Conservation (phyloP, 768 basidiomycete genomes). For the Calocybe indica region DNA sequence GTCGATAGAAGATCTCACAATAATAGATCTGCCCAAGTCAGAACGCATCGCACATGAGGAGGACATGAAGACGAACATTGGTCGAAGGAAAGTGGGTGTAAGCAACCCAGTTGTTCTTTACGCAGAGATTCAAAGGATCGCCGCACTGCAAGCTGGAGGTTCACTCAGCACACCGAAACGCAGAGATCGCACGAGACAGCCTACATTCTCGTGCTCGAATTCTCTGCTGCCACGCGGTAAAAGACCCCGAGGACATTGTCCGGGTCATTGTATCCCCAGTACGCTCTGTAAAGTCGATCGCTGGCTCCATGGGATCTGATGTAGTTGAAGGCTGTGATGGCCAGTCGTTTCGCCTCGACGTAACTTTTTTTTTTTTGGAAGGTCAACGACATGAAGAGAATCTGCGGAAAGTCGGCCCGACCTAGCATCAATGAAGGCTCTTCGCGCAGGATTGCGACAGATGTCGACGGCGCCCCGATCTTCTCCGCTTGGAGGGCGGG, state of each 20-base stretch:
- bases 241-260: constrained; percentile 25
- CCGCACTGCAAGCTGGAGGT: constrained; percentile 29
- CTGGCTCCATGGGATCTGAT: constrained; percentile 26
- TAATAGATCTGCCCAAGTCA: constrained; percentile 29
- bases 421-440: constrained; percentile 32
- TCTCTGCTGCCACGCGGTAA: constrained; percentile 32
- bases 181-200: constrained; percentile 2
- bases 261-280: constrained; percentile 30
- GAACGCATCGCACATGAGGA: neutral
- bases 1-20: constrained; percentile 40
- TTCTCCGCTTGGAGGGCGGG: neutral
- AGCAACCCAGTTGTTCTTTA: constrained; percentile 29
- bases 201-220: constrained; percentile 28
- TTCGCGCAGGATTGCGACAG: constrained; percentile 26
- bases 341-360: constrained; percentile 19
- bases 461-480: constrained; percentile 21
- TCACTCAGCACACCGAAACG: neutral
- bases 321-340: constrained; percentile 18
- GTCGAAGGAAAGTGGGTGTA: constrained; percentile 38
- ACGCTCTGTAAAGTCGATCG: constrained; percentile 30
- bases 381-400: neutral
- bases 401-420: constrained; percentile 1
- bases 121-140: constrained; percentile 29
- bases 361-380: constrained; percentile 29
- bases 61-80: constrained; percentile 19